Conservation (phyloP, 2,329 filamentous ascomycete species). For the Fusarium tjaetaba region DNA sequence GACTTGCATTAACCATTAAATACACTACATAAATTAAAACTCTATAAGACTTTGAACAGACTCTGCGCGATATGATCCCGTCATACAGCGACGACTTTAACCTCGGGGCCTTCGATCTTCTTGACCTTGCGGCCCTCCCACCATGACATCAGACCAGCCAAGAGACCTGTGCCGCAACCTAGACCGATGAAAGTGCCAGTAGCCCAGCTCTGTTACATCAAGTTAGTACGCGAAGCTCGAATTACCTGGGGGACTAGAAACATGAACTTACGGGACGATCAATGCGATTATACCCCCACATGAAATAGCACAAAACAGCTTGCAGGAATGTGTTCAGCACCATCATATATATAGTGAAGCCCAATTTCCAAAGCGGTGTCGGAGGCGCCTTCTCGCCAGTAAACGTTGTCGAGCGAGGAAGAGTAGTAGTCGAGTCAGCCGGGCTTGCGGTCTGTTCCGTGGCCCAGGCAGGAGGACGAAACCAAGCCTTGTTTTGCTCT, state of each 20-base stretch:
- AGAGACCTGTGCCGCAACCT: not conserved
- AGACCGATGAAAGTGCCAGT: not conserved
- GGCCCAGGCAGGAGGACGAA: not conserved
- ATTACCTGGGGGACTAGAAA: not conserved
- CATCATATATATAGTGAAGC: slow-evolving; percentile 1
- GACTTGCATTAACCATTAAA: not conserved
- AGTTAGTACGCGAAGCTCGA: not conserved
- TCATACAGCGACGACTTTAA: not conserved
- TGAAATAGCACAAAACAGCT: not conserved
- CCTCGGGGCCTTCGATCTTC: not conserved
- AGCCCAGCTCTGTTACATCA: not conserved
- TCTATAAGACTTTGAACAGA: not conserved
- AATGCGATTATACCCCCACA: not conserved
- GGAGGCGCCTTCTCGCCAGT: not conserved
- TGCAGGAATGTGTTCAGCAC: not conserved
- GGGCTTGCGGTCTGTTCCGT: not conserved
- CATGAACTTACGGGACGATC: not conserved
- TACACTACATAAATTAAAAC: not conserved
- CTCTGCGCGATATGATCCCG: not conserved
- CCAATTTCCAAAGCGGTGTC: not conserved
- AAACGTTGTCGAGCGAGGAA: not conserved
- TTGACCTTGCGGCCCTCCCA: slow-evolving; percentile 1
- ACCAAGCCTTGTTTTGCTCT: slow-evolving; percentile 1
- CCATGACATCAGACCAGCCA: not conserved
- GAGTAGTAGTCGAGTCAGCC: not conserved